A percentile compares a stretch with the other conserved stretches of the same genome.
phyloP scores from a whole-genome alignment of 306 rosid species.

The Comarum palustre region DNA sequence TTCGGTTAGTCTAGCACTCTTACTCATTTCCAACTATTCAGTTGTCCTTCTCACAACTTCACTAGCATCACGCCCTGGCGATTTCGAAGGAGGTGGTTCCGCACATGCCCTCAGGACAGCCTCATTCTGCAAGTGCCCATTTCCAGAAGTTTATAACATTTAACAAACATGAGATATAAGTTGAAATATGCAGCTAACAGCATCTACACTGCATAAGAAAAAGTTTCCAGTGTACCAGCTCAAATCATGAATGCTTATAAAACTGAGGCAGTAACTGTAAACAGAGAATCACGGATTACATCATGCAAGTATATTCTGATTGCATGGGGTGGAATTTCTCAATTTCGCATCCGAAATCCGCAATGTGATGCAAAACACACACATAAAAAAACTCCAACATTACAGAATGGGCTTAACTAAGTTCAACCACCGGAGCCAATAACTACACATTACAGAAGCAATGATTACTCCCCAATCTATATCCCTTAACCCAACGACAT shows the following conservation, averaged over 20 bases:
- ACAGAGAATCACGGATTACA: background rate
- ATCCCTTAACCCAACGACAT: background rate
- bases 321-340: background rate
- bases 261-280: background rate
- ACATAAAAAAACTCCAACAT: background rate
- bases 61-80: constrained; percentile 27
- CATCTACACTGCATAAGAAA: background rate
- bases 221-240: background rate
- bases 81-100: constrained; percentile 50
- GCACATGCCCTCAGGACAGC: constrained; percentile 86
- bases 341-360: background rate
- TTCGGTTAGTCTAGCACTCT: constrained; percentile 24
- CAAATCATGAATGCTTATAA: background rate
- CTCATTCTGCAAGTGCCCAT: constrained; percentile 54
- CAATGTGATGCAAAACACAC: background rate
- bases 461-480: background rate
- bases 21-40: constrained; percentile 25
- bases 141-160: constrained; percentile 12
- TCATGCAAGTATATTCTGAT: background rate
- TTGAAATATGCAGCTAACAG: background rate
- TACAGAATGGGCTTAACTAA: background rate
- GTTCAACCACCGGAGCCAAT: background rate
- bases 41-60: constrained; percentile 27
- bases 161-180: background rate
- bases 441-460: background rate